These are phyloP conservation scores for Aspergillus leporis DNA, from an alignment of 495 filamentous ascomycete species.

Conservation along the genomic window DNA sequence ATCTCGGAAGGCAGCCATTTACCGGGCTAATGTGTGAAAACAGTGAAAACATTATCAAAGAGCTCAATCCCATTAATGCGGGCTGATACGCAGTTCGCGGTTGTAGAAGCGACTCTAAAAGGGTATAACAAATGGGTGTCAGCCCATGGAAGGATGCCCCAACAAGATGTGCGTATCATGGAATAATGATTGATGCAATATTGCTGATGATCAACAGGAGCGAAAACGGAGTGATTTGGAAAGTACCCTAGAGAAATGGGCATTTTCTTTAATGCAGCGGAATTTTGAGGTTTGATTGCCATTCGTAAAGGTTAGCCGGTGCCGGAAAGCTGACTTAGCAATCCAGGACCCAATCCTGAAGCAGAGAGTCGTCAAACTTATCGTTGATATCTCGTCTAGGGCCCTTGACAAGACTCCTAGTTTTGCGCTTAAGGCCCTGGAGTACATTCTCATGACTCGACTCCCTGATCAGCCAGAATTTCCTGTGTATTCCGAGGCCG, in stretches of 20 bases:
- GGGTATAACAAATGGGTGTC: constrained; percentile 82
- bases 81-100: constrained; percentile 85
- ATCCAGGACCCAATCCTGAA: constrained; percentile 79
- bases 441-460: constrained; percentile 83
- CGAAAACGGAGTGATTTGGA: constrained; percentile 63
- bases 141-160: constrained; percentile 50
- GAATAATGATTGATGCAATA: neutral
- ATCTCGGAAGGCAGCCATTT: neutral
- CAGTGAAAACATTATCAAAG: constrained; percentile 76
- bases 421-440: constrained; percentile 83
- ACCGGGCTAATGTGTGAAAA: constrained; percentile 29
- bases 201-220: constrained; percentile 43
- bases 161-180: constrained; percentile 49
- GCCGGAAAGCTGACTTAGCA: constrained; percentile 1
- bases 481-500: constrained; percentile 80
- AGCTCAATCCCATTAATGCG: constrained; percentile 72
- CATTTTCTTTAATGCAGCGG: constrained; percentile 67
- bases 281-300: constrained; percentile 63
- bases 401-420: constrained; percentile 74
- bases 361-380: constrained; percentile 78
- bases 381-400: constrained; percentile 80
- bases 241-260: constrained; percentile 76
- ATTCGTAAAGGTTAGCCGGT: neutral
- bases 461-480: constrained; percentile 67
- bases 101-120: constrained; percentile 88